These are phyloP conservation scores for Farysia itapuensis DNA, from an alignment of 1,284 basidiomycete genomes.

Conservation along the genomic window DNA sequence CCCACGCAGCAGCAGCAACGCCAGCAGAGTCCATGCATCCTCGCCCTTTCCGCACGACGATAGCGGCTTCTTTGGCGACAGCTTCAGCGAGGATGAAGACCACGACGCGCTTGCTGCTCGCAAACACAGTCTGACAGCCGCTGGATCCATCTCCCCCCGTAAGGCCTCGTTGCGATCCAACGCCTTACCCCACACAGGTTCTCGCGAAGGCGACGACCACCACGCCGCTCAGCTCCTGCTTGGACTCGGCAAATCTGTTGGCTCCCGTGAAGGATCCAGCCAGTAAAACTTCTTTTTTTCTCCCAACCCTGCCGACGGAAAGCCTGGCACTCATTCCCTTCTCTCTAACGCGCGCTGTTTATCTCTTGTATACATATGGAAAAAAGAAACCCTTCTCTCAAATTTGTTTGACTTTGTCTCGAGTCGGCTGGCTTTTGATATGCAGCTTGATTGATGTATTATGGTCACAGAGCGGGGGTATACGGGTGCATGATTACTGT, in stretches of 20 bases:
- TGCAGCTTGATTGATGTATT: too few species aligned
- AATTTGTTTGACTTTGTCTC: too few species aligned
- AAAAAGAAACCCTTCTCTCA: too few species aligned
- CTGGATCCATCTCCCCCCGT: not conserved
- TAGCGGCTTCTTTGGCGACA: conserved; percentile 44
- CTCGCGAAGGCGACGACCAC: conserved; percentile 38
- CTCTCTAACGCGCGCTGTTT: too few species aligned
- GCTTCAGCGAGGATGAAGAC: conserved; percentile 24
- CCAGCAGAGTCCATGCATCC: conserved; percentile 1
- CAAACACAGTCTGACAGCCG: not conserved
- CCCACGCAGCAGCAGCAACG: not conserved
- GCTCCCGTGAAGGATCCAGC: conserved; percentile 9
- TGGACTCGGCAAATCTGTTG: conserved; percentile 31
- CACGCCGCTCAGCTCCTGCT: conserved; percentile 46
- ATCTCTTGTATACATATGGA: too few species aligned
- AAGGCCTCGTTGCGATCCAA: conserved; percentile 11
- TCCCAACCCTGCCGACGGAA: too few species aligned
- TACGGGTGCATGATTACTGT: too few species aligned
- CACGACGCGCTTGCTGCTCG: not conserved
- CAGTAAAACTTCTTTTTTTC: too few species aligned
- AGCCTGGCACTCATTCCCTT: too few species aligned
- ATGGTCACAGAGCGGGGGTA: too few species aligned
- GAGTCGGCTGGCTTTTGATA: too few species aligned
- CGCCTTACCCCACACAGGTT: not conserved
- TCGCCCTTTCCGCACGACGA: conserved; percentile 35